These are phyloP conservation scores for Lodderomyces parapsilosis DNA, from an alignment of 1,139 yeast genomes.

Conservation along the genomic window DNA sequence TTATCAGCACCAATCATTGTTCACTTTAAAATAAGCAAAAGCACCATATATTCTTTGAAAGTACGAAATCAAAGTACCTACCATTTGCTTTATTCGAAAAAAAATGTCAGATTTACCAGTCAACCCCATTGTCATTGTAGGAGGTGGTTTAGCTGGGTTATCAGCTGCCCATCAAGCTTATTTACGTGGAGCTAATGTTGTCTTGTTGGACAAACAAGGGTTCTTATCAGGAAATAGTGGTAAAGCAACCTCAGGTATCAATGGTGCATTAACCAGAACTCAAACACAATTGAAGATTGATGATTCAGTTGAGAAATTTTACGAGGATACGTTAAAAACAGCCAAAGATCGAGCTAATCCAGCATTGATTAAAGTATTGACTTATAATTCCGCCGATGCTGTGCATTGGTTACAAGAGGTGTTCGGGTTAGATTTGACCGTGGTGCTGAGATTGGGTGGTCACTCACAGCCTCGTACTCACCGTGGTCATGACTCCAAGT, in stretches of 20 bases:
- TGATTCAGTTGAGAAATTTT: constrained; percentile 61
- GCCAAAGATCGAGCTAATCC: constrained; percentile 64
- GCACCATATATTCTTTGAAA: too few species aligned
- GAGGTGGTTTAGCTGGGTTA: constrained; percentile 80
- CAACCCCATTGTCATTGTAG: constrained; percentile 61
- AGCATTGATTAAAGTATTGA: constrained; percentile 49
- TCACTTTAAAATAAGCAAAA: not conserved
- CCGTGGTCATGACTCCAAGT: constrained; percentile 62
- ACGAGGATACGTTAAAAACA: constrained; percentile 63
- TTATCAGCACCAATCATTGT: constrained; percentile 1
- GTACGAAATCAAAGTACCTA: too few species aligned
- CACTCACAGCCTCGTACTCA: constrained; percentile 76
- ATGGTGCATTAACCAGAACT: constrained; percentile 67
- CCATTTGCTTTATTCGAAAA: too few species aligned
- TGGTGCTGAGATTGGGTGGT: constrained; percentile 71
- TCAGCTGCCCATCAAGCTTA: constrained; percentile 72
- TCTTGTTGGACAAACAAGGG: constrained; percentile 61
- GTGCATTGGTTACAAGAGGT: constrained; percentile 71
- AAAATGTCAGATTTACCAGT: constrained; percentile 21
- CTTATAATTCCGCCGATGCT: constrained; percentile 57
- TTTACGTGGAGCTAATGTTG: constrained; percentile 53
- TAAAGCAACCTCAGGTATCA: constrained; percentile 81
- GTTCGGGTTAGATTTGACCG: constrained; percentile 59
- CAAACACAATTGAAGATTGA: constrained; percentile 49
- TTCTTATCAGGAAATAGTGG: constrained; percentile 77